phyloP scores from a whole-genome alignment of 306 rosid species.

The Clitoria ternatea region DNA sequence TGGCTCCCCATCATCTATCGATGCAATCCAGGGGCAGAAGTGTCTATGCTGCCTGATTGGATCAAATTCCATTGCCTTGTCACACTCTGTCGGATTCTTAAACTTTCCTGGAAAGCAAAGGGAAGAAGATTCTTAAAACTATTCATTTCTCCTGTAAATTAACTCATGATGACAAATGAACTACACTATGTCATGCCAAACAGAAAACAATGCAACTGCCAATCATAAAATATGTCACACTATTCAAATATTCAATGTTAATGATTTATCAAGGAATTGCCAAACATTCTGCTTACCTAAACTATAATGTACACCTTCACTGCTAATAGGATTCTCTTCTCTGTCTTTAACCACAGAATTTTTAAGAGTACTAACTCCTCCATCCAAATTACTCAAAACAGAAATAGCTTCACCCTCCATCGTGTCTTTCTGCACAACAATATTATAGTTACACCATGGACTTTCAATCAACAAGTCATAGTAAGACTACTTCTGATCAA shows the following conservation, averaged over 20 bases:
- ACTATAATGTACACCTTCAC: constrained; percentile 31
- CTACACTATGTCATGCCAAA: constrained; percentile 16
- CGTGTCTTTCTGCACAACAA: constrained; percentile 37
- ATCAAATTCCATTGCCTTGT: constrained; percentile 63
- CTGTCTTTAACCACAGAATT: constrained; percentile 23
- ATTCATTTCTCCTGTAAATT: neutral
- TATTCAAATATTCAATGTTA: neutral
- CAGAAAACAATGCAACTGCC: constrained; percentile 8
- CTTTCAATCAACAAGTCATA: constrained; percentile 22
- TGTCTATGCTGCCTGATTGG: constrained; percentile 91
- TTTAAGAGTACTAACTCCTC: constrained; percentile 5
- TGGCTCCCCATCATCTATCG: constrained; percentile 49
- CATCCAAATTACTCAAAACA: constrained; percentile 22
- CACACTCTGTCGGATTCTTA: constrained; percentile 23
- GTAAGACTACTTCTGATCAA: constrained; percentile 12
- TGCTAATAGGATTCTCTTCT: constrained; percentile 24
- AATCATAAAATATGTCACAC: neutral
- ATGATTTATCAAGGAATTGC: constrained; percentile 18
- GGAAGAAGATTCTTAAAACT: constrained; percentile 19
- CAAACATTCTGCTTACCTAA: constrained; percentile 45
- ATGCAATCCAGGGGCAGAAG: constrained; percentile 96
- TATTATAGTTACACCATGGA: constrained; percentile 24
- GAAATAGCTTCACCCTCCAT: constrained; percentile 28
- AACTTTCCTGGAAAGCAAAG: constrained; percentile 46
- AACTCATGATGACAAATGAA: neutral